phyloP scores from a whole-genome alignment of 1,139 yeast genomes.

The Oligophagozyma castellii region DNA sequence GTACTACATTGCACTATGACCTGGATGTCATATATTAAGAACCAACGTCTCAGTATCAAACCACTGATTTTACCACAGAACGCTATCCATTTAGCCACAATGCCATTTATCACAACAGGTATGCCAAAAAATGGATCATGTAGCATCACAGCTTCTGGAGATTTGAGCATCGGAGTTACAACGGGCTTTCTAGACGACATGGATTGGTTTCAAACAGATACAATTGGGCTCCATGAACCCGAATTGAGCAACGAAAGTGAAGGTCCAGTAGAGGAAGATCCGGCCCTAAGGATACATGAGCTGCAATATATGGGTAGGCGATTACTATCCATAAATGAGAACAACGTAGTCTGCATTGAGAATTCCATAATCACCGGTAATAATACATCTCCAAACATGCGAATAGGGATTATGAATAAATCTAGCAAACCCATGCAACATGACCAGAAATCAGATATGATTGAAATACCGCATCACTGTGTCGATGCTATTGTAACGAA shows the following conservation, averaged over 20 bases:
- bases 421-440: no score
- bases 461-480: no score
- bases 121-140: conserved; percentile 19
- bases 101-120: conserved; percentile 12
- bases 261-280: conserved; percentile 11
- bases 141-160: conserved; percentile 17
- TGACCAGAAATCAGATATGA: no score
- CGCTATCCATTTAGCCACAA: conserved; percentile 7
- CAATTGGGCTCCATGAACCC: conserved; percentile 1
- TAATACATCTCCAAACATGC: no score
- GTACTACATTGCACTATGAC: conserved; percentile 14
- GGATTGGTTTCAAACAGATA: conserved; percentile 1
- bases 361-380: no score
- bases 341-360: no score
- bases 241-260: conserved; percentile 9
- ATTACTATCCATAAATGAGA: not conserved
- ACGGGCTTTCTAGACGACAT: not conserved
- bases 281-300: no score
- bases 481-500: no score
- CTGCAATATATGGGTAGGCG: conserved; percentile 4
- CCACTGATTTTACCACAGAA: conserved; percentile 10
- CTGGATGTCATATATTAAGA: conserved; percentile 19
- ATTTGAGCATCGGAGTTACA: conserved; percentile 17
- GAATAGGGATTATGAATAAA: no score
- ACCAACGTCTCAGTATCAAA: conserved; percentile 10